Evolutionary conservation across 2,329 filamentous ascomycete genomes (phyloP).

Genomic region (Cadophora luteo-olivacea): DNA sequence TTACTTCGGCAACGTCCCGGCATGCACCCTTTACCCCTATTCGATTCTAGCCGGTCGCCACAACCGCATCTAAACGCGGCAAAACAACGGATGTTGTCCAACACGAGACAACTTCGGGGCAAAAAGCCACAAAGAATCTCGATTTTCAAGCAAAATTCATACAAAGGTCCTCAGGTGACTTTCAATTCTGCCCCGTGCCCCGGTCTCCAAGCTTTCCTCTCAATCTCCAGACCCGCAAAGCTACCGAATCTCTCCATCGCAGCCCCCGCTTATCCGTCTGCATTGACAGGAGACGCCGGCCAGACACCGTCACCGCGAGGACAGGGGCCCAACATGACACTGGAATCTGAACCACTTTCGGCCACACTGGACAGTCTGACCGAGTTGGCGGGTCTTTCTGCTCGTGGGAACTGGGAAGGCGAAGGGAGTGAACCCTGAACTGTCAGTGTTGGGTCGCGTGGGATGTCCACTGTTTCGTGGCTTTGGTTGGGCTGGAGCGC

Average conservation of each 20-base stretch:
- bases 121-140: neutral
- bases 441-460: conserved; percentile 8
- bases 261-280: neutral
- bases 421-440: neutral
- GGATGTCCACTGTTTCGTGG: conserved; percentile 8
- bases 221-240: conserved; percentile 22
- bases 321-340: neutral
- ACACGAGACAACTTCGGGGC: neutral
- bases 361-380: conserved; percentile 23
- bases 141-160: neutral
- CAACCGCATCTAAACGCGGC: neutral
- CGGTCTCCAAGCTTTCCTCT: neutral
- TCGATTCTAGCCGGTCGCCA: neutral
- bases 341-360: conserved; percentile 8
- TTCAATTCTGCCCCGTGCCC: neutral
- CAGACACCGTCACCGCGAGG: neutral
- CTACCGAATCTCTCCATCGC: neutral
- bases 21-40: neutral
- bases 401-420: conserved; percentile 8
- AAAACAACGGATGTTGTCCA: neutral
- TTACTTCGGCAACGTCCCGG: conserved; percentile 3
- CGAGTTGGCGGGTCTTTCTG: conserved; percentile 22
- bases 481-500: neutral
- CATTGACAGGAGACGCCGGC: conserved; percentile 9
- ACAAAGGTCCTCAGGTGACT: neutral